Conservation (phyloP, 2,329 filamentous ascomycete genomes). For the Didymellaceae sp. region DNA sequence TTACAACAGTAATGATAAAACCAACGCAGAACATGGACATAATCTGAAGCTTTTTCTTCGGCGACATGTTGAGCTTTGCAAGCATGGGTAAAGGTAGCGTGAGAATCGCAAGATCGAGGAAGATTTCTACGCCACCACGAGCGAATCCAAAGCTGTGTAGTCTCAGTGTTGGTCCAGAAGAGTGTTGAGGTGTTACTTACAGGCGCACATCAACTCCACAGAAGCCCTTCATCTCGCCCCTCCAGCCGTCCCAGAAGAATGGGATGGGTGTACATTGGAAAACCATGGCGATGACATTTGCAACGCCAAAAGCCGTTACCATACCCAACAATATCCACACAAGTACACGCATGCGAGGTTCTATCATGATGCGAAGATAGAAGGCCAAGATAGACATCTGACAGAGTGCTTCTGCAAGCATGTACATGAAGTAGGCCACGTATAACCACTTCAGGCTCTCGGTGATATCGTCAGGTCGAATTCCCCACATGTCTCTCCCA, state of each 20-base stretch:
- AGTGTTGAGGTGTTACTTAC: neutral
- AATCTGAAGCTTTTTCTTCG: slow-evolving; percentile 36
- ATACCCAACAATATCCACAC: slow-evolving; percentile 32
- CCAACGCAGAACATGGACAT: slow-evolving; percentile 40
- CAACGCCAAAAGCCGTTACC: slow-evolving; percentile 33
- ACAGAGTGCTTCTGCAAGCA: slow-evolving; percentile 33
- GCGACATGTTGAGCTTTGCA: slow-evolving; percentile 30
- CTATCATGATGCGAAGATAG: slow-evolving; percentile 40
- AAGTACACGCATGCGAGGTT: slow-evolving; percentile 21
- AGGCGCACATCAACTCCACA: slow-evolving; percentile 47
- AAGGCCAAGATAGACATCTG: slow-evolving; percentile 43
- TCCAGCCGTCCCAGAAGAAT: slow-evolving; percentile 53
- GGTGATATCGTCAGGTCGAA: slow-evolving; percentile 36
- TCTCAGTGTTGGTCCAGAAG: neutral
- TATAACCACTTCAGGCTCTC: slow-evolving; percentile 37
- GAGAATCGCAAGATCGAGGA: slow-evolving; percentile 34
- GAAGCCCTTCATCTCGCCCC: slow-evolving; percentile 40
- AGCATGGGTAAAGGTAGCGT: slow-evolving; percentile 33
- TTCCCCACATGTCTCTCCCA: slow-evolving; percentile 41
- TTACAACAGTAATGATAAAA: slow-evolving; percentile 35
- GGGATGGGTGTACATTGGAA: slow-evolving; percentile 48
- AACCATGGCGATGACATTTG: slow-evolving; percentile 38
- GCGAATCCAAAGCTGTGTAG: slow-evolving; percentile 42
- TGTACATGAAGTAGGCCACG: slow-evolving; percentile 42
- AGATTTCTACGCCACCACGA: slow-evolving; percentile 39